Base-by-base conservation (phyloP, 2,329 filamentous ascomycete genomes). In the Trichoderma guizhouense region DNA sequence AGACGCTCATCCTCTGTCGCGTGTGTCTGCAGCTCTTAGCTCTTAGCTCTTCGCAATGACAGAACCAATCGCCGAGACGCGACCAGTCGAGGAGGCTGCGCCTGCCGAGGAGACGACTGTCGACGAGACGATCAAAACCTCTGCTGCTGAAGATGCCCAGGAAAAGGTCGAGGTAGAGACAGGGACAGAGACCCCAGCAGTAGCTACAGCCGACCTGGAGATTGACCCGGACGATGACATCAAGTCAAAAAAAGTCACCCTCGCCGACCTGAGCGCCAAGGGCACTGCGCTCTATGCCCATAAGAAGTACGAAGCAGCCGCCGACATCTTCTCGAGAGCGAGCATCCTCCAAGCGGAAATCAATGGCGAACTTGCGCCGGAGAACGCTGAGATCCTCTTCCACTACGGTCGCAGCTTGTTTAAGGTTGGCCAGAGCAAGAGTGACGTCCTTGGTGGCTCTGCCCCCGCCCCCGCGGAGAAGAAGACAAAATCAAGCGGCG, bases 341-440 rank as follows among this genome's bases (percentile, higher is more conserved):
- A 93, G 93, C 71, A 93, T 97, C 81, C 88, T 98, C 73, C 96
- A 99, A 83, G 93, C 93, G 72, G 90, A 93, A 80, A 86, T 98
- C 80, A 96, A 98, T 81, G 96, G 95, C 81, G 96, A 98, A 83
- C 93, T 97, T 87, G 90, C 90, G 18, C 90, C 93, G 5, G 91
- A 94, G 72, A 99, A 99, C 77, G 95, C 95, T 65, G 95, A 98
- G 80, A 89, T 99, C 61, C 89, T 98, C 24, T 99, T 97, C 82
- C 89, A 94, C 74, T 99, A 99, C 82, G 96, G 96, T 15, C 93
- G 95, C 79, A 94, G 94, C 71, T 85, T 99, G 24, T 98, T 97
- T 86, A 95, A 95, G 81, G 92, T 98, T 73, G 96, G 95, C 34
- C 93, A 98, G 80, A 91, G 90, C 81, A 97, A 97, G 82, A 98